phyloP scores from a whole-genome alignment of 2,329 filamentous ascomycete genomes.

The Pestalotiopsis sp. region DNA sequence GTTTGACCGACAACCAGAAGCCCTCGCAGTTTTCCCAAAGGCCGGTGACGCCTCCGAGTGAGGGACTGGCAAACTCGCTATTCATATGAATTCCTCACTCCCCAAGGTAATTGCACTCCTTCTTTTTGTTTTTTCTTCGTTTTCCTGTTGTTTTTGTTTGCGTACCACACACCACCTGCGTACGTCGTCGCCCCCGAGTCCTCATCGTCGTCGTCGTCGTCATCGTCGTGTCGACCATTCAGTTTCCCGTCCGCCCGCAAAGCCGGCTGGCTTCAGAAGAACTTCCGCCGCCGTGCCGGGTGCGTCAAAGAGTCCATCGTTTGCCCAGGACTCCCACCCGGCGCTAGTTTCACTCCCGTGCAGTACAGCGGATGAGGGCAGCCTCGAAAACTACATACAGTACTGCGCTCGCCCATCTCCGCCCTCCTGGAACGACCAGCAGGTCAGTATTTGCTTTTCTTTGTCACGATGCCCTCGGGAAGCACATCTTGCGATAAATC shows the following conservation, averaged over 20 bases:
- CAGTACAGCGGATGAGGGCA: constrained; percentile 3
- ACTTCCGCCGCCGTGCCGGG: not conserved
- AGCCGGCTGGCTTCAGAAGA: not conserved
- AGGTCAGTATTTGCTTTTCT: constrained; percentile 3
- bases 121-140: not conserved
- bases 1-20: constrained; percentile 1
- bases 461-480: not conserved
- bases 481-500: not conserved
- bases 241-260: not conserved
- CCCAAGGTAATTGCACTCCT: constrained; percentile 10
- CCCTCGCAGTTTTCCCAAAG: not conserved
- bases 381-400: not conserved
- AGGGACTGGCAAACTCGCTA: constrained; percentile 5
- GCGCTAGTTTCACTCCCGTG: constrained; percentile 4
- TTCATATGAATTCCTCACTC: constrained; percentile 15
- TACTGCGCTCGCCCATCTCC: not conserved
- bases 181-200: not conserved
- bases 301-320: not conserved
- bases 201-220: not conserved
- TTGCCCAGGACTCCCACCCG: not conserved
- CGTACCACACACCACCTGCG: not conserved
- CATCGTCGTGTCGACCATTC: not conserved
- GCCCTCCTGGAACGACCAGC: not conserved
- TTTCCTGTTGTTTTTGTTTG: not conserved
- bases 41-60: constrained; percentile 5